Percentiles rank a stretch among this genome's conserved stretches.
phyloP scores from a whole-genome alignment of 139 green algal species.

The Volvox africanus region DNA sequence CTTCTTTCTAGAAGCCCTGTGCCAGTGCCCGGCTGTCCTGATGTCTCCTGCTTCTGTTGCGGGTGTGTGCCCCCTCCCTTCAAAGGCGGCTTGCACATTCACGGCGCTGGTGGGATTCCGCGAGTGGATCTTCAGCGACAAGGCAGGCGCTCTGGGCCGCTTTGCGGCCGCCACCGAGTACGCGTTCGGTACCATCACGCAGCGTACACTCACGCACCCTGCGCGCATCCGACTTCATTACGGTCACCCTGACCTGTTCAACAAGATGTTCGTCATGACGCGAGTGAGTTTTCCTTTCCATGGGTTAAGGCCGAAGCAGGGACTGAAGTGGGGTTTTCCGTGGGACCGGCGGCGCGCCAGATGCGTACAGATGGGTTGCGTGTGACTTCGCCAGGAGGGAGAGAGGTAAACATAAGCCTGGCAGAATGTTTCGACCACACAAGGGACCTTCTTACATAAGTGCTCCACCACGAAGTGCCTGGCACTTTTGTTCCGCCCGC shows the following conservation, averaged over 20 bases:
- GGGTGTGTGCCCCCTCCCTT: background rate
- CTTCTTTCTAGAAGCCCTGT: too few relatives aligned
- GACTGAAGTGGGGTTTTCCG: too few relatives aligned
- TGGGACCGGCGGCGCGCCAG: too few relatives aligned
- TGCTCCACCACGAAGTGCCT: too few relatives aligned
- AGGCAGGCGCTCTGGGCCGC: constrained; percentile 68
- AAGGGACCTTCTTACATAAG: too few relatives aligned
- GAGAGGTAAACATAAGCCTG: too few relatives aligned
- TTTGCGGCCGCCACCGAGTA: constrained; percentile 84
- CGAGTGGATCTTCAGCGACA: constrained; percentile 80
- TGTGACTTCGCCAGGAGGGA: too few relatives aligned
- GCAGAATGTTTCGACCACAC: too few relatives aligned
- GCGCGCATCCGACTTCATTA: constrained; percentile 24
- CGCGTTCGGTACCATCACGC: constrained; percentile 87
- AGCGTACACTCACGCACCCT: constrained; percentile 82
- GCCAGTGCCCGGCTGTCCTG: too few relatives aligned
- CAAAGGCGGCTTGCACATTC: constrained; percentile 18
- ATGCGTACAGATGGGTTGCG: too few relatives aligned
- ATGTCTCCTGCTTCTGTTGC: too few relatives aligned
- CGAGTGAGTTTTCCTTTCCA: background rate
- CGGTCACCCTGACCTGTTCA: background rate
- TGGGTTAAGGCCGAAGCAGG: background rate
- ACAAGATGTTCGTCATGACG: constrained; percentile 70
- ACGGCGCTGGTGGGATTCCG: constrained; percentile 78
- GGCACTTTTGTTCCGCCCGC: too few relatives aligned